phyloP scores from a whole-genome alignment of 805 yeast species.

The Spathaspora girioi region DNA sequence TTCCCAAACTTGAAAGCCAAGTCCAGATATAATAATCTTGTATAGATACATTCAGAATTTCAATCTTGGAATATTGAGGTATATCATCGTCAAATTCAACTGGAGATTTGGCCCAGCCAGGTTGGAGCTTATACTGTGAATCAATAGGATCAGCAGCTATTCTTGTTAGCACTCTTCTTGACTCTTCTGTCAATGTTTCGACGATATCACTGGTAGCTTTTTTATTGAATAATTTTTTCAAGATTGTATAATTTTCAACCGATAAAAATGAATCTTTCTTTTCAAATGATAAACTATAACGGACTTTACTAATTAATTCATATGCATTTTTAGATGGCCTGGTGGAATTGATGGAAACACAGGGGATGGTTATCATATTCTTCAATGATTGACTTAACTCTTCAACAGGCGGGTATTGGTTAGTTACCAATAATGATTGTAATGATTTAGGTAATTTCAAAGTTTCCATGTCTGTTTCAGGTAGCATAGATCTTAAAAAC shows the following conservation, averaged over 20 bases:
- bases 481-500: conserved; percentile 74
- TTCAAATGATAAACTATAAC: conserved; percentile 59
- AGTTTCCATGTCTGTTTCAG: conserved; percentile 57
- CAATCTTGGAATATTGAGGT: conserved; percentile 35
- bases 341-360: conserved; percentile 58
- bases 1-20: conserved; percentile 75
- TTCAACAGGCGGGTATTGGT: conserved; percentile 71
- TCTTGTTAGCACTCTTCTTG: conserved; percentile 51
- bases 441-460: conserved; percentile 61
- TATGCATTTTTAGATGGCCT: conserved; percentile 44
- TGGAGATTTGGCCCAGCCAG: conserved; percentile 31
- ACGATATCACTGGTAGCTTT: conserved; percentile 52
- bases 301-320: conserved; percentile 52
- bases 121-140: conserved; percentile 34
- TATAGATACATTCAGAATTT: conserved; percentile 59
- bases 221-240: conserved; percentile 67
- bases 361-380: conserved; percentile 51
- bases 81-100: conserved; percentile 17
- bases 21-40: conserved; percentile 92
- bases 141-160: conserved; percentile 32
- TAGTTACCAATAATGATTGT: conserved; percentile 59
- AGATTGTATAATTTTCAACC: conserved; percentile 71
- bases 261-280: conserved; percentile 67
- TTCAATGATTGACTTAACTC: conserved; percentile 28
- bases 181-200: conserved; percentile 68